Evolutionary conservation across 345 rosid species (phyloP).

Genomic region (Punica granatum): DNA sequence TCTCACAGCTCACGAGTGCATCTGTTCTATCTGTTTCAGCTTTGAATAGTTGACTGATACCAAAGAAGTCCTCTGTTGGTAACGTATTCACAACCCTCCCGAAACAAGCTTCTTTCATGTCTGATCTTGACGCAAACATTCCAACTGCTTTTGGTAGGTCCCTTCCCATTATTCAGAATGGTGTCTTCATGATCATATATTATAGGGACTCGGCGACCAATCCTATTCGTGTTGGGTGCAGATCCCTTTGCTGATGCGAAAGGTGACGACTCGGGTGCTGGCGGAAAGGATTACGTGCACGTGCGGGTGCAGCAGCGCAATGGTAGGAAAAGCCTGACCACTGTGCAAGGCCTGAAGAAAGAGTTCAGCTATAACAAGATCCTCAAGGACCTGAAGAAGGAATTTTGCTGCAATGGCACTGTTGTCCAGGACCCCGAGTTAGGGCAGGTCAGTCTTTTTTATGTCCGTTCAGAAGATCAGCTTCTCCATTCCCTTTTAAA

Average conservation of each 20-base stretch:
- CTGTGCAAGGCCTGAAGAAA: conserved; percentile 75
- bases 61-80: conserved; percentile 7
- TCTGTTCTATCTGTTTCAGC: conserved; percentile 3
- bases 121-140: conserved; percentile 46
- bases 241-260: conserved; percentile 69
- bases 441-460: conserved; percentile 50
- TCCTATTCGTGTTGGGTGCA: conserved; percentile 6
- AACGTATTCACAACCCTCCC: neutral
- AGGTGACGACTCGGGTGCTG: conserved; percentile 78
- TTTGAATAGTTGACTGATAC: conserved; percentile 1
- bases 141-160: conserved; percentile 50
- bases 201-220: neutral
- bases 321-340: conserved; percentile 79
- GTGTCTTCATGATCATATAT: neutral
- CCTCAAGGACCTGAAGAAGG: conserved; percentile 79
- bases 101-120: conserved; percentile 36
- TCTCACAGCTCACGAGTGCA: neutral
- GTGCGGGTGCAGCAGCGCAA: conserved; percentile 68
- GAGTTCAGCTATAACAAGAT: conserved; percentile 75
- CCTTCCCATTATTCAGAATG: neutral
- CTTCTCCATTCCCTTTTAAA: neutral
- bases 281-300: conserved; percentile 61
- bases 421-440: conserved; percentile 79
- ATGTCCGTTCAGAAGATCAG: neutral
- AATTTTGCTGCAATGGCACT: conserved; percentile 69